Base-by-base conservation (phyloP, 139 green algal genomes). In the Picochlorum sp. region DNA sequence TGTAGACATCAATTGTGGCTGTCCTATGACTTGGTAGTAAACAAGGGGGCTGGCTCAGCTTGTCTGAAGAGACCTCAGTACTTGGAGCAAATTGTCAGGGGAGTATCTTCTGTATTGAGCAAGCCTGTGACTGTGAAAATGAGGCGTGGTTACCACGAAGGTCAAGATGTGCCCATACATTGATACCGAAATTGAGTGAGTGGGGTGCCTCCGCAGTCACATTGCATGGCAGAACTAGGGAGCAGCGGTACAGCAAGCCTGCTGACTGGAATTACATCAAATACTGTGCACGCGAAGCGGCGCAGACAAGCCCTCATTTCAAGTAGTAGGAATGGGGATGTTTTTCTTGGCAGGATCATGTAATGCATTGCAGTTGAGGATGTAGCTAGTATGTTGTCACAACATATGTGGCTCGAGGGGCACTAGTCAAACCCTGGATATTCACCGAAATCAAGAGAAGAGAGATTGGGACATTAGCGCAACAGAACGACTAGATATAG, bases 341-440 rank as follows among this genome's bases (percentile, higher is more conserved):
- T 97, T 5, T 87, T 92, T 79, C 71, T 1, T 90, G 67, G 51
- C 74, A 65, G 10, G 89, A 99, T 57, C 95, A 90, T 78, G 68
- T 87, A 9, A 45, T 10, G 20, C 13, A 49, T 23, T 49, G 38
- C 20, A 63, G 28, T 21, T 45, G 93, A 92, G 66, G 97, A 97
- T 68, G 93, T 94, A 7, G 37, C 10, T 7, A 59, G 61, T 2
- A 58, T 51, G 57, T 96, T 28, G 79, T 78, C 6, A 90, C 83
- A 7, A 84, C 72, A 69, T 97, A 97, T 89, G 72, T 99, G 4
- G 94, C 85, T 0, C 63, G 94, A 0, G 94, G 84, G 3, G 93
- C 89, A n/a, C 81, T 99, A 3, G 89, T 98, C 74, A 99, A 99
- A 83, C 94, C 94, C 13, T 99, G 94, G 93, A 63, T 99, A 34